Evolutionary conservation across 495 filamentous ascomycete genomes (phyloP).

Genomic region (Tirmania nivea): DNA sequence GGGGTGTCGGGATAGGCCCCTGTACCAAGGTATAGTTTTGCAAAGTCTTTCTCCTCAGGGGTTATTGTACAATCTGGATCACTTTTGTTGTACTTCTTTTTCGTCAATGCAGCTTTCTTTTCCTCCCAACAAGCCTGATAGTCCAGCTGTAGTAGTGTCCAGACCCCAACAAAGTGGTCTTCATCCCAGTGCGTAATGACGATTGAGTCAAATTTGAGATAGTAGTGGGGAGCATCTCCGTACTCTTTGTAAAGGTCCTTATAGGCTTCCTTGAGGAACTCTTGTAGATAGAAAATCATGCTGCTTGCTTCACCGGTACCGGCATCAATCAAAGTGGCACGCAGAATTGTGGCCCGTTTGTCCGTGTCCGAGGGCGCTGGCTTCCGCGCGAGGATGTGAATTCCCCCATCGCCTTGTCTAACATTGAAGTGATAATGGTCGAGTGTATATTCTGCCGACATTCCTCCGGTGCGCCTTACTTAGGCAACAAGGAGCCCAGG

Average conservation of each 20-base stretch:
- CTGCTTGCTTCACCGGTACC: not conserved
- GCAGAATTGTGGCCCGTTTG: not conserved
- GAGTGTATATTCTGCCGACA: not conserved
- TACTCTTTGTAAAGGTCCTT: not conserved
- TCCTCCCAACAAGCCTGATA: too few relatives aligned
- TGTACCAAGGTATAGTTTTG: too few relatives aligned
- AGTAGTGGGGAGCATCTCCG: not conserved
- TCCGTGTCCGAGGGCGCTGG: not conserved
- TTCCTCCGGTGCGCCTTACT: too few relatives aligned
- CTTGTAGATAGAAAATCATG: too few relatives aligned
- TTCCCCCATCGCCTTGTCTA: slow-evolving; percentile 5
- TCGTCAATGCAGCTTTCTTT: too few relatives aligned
- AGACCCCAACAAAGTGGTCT: slow-evolving; percentile 9
- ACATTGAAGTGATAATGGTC: slow-evolving; percentile 3
- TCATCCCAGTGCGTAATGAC: slow-evolving; percentile 15
- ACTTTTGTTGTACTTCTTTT: too few relatives aligned
- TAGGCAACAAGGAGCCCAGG: too few relatives aligned
- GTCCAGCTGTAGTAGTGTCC: too few relatives aligned
- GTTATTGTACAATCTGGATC: too few relatives aligned
- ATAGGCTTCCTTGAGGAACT: too few relatives aligned
- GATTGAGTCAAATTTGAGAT: slow-evolving; percentile 6
- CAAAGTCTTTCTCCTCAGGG: too few relatives aligned
- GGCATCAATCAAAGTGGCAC: slow-evolving; percentile 3
- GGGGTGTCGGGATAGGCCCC: too few relatives aligned
- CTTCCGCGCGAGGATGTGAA: slow-evolving; percentile 1